Evolutionary conservation across 352 stramenopile genomes (phyloP), one percentile per base, ranked within the genome.

Genomic region (Globisporangium nagaii): DNA sequence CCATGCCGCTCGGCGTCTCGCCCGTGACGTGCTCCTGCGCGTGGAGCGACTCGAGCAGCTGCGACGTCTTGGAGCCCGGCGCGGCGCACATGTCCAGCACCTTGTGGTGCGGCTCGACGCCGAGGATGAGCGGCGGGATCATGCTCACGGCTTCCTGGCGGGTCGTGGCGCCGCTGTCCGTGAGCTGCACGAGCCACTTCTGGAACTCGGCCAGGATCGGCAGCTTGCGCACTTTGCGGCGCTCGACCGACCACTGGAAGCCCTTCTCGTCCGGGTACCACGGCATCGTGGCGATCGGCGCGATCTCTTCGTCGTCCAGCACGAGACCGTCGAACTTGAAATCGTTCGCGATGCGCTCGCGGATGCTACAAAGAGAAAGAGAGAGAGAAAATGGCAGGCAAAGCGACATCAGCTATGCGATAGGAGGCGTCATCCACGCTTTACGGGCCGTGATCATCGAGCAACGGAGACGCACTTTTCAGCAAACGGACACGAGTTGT

Each of bases 91-190:
- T 98, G 73, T 99, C 96, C n/a, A 98, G 79, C 28, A 88, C 83
- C 45, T 84, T 88, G 77, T 98, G 90, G 63, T 98, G 75, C 24
- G 88, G 84, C 63, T 98, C 68, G 17, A 97, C 93, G 56, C 94
- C 80, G 25, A 99, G 76, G 39, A 99, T 90, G 42, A 99, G 86
- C 20, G 97, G 97, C 19, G 97, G 97, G 50, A 99, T 95, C 97
- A 99, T 99, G 62, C 87, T 98, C 52, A 98, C 98, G 5, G 97
- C 84, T 65, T 99, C 98, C 73, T 99, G 97, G 36, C 98, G 90
- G 20, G 96, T 98, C 48, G 99, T 95, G 48, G 81, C 96, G 31
- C 97, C 96, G 41, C 81, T 88, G 60, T 96, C 77, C 13, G 88
- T 97, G 39, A 99, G 80, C 48, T 94, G 83, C 24, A 98, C 95